Base-by-base conservation (phyloP, 306 rosid species). In the Mucuna pruriens region DNA sequence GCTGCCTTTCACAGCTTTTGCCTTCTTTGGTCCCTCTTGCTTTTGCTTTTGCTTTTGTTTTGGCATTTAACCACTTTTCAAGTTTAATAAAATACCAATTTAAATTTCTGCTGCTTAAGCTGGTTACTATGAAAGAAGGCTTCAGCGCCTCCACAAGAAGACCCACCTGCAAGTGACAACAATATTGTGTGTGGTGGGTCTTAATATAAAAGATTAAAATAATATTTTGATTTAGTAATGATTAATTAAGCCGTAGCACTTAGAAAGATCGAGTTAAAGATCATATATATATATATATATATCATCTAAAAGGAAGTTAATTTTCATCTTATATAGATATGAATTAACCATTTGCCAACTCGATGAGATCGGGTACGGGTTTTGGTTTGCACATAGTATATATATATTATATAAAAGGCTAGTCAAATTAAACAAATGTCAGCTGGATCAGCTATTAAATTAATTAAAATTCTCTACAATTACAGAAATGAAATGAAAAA, bases 1-100 rank as follows among this genome's bases (percentile, higher is more conserved):
- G 82, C 79, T 46, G 38, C 73, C 88, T 89, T 90, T 86, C 70
- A 57, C 66, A 17, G 75, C 81, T 67, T 85, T 79, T 39, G 19
- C 58, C 45, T 48, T 70, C 74, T 51, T 34, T n/a, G n/a, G n/a
- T 54, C 74, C 34, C 65, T 57, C 20, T 45, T 11, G 54, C 69
- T 73, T 78, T 84, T 75, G 13, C 80, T 65, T 80, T 69, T 83
- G 25, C 78, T 78, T 63, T 80, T 67, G 79, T 79, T 77, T 77
- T 54, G 29, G 19, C 71, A n/a, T 33, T 66, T 71, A 74, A 63
- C 31, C 10, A 54, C 80, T 75, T 80, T 71, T 48, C 57, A 73
- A 42, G 80, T 82, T 86, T 78, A 22, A 46, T 77, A 67, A 61
- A 74, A 83, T 54, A 75, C 73, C 49, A 17, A 13, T 71, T 76